Evolutionary conservation across 306 rosid genomes (phyloP), one percentile per base, ranked within the genome.

Genomic region (Fagus crenata): DNA sequence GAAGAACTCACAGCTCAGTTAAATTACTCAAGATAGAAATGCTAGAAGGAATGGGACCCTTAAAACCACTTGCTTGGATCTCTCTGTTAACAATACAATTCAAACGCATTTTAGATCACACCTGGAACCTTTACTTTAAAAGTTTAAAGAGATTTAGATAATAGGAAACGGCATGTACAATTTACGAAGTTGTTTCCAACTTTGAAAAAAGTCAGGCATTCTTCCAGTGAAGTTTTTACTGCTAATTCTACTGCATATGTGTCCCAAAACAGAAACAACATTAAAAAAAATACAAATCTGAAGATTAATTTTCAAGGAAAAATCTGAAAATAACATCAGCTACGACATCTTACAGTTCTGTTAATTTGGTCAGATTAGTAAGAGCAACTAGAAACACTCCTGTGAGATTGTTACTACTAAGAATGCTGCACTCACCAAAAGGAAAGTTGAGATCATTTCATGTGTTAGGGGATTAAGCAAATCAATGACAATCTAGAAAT

Each of bases 181-280:
- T n/a, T 0, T 3, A 17, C 7, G 43, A 13, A 83, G 83, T 4
- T 46, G 49, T 49, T 67, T 49, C 83, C 81, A 79, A 31, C 68
- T 63, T 2, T 4, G 60, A 32, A 75, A 75, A 39, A 63, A 61
- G 43, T 75, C 17, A 0, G 86, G 84, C 31, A 83, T 75, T 49
- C 55, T 83, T 79, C 86, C 86, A 2, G 7, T 79, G 75, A 83
- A 83, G 78, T 79, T 71, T 46, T 83, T 83, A 35, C 86, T 75
- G 28, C 86, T 78, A 42, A 83, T 71, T 35, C 4, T 7, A 11
- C 86, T 83, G 81, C 18, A 69, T 39, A 49, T 32, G 51, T 42
- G 49, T 42, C 49, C 18, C 40, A 74, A 49, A 7, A 43, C 8
- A 1, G 5, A 39, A 69, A 18, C 54, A 43, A 65, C 7, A 36